Evolutionary conservation across 208 protist species (phyloP).

Genomic region (Lotmaria passim): DNA sequence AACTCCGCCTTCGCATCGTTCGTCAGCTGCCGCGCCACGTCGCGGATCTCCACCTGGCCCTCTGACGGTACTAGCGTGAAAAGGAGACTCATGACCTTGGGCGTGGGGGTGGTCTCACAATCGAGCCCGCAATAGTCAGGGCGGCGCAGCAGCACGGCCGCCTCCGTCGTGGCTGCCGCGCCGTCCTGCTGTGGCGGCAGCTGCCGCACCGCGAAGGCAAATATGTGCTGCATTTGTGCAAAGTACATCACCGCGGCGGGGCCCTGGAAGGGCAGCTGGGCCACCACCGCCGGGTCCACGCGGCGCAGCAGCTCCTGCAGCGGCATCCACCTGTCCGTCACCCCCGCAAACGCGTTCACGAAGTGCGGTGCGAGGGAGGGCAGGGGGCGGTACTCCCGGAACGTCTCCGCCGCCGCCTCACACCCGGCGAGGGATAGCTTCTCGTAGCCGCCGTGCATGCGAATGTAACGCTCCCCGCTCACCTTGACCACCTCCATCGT

Average conservation of each 20-base stretch:
- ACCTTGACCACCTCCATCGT: constrained; percentile 79
- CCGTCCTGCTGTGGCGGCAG: not conserved
- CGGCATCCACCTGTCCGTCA: constrained; percentile 79
- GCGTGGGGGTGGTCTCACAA: constrained; percentile 75
- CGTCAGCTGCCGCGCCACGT: constrained; percentile 42
- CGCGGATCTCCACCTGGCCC: constrained; percentile 56
- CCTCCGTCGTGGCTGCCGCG: constrained; percentile 23
- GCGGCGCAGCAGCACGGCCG: constrained; percentile 73
- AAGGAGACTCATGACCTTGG: constrained; percentile 59
- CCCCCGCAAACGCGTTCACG: constrained; percentile 64
- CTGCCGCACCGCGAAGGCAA: constrained; percentile 72
- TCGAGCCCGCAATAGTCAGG: constrained; percentile 64
- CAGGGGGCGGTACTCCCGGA: constrained; percentile 53
- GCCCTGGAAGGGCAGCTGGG: constrained; percentile 65
- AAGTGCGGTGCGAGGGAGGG: constrained; percentile 5
- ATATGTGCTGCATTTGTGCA: constrained; percentile 92
- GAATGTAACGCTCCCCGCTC: constrained; percentile 58
- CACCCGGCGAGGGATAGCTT: constrained; percentile 63
- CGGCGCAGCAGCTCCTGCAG: constrained; percentile 71
- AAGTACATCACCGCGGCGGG: constrained; percentile 82
- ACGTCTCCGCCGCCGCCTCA: constrained; percentile 62
- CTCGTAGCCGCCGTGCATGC: constrained; percentile 78
- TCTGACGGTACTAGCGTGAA: constrained; percentile 60
- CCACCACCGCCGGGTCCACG: constrained; percentile 50
- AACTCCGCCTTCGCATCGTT: constrained; percentile 47